These are phyloP conservation scores for Neonectria sp. DNA, from an alignment of 2,329 filamentous ascomycete genomes.

Conservation along the genomic window DNA sequence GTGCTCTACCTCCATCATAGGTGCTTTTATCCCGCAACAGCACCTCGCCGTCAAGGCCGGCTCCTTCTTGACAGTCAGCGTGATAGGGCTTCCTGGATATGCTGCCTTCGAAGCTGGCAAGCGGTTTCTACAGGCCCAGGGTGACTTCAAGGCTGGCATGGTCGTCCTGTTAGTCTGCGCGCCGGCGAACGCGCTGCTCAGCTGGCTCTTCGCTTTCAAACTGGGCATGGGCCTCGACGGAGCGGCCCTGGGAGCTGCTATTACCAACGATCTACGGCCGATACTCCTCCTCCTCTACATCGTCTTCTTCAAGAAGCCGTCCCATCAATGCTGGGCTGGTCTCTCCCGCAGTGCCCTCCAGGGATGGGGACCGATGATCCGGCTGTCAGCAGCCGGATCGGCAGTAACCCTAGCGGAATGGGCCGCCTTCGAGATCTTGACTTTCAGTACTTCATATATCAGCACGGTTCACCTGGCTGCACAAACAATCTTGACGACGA, in stretches of 20 bases:
- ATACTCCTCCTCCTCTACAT: slow-evolving; percentile 63
- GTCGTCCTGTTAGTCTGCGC: slow-evolving; percentile 62
- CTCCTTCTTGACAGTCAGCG: slow-evolving; percentile 62
- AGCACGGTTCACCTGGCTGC: slow-evolving; percentile 59
- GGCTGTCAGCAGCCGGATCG: slow-evolving; percentile 56
- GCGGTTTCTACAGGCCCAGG: slow-evolving; percentile 69
- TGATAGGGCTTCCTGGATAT: slow-evolving; percentile 67
- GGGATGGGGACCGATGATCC: slow-evolving; percentile 59
- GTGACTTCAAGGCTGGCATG: slow-evolving; percentile 66
- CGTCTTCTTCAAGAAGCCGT: slow-evolving; percentile 56
- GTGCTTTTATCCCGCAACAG: slow-evolving; percentile 62
- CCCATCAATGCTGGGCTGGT: slow-evolving; percentile 55
- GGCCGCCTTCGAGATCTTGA: slow-evolving; percentile 60
- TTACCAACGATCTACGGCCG: slow-evolving; percentile 65
- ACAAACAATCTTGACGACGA: slow-evolving; percentile 58
- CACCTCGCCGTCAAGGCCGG: slow-evolving; percentile 65
- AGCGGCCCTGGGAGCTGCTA: slow-evolving; percentile 64
- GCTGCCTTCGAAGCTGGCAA: slow-evolving; percentile 69
- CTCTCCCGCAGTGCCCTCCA: slow-evolving; percentile 54
- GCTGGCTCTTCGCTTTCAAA: slow-evolving; percentile 63
- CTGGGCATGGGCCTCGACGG: slow-evolving; percentile 64
- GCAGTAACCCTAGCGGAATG: slow-evolving; percentile 60
- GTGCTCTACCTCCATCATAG: slow-evolving; percentile 62
- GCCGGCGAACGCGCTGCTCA: slow-evolving; percentile 63
- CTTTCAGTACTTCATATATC: slow-evolving; percentile 61